Percentiles rank a stretch among this genome's conserved stretches.
These are phyloP conservation scores for Naganishia sp. DNA, from an alignment of 1,284 basidiomycete species.

Conservation along the genomic window DNA sequence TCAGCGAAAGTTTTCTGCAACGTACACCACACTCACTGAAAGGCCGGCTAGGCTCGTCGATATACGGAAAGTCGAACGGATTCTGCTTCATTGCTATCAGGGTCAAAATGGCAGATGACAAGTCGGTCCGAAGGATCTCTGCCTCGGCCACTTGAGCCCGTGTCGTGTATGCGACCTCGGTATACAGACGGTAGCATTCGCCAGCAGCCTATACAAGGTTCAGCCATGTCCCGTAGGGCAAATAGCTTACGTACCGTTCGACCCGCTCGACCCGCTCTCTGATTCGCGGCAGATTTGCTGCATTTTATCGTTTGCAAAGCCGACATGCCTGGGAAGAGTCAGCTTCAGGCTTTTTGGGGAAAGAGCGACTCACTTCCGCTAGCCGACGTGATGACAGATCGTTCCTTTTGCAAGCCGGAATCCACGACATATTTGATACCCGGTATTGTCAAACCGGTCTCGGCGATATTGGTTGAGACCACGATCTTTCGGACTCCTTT, in stretches of 20 bases:
- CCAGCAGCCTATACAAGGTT: conserved; percentile 64
- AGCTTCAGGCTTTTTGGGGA: conserved; percentile 35
- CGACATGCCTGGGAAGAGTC: conserved; percentile 68
- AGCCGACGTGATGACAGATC: conserved; percentile 64
- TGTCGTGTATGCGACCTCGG: conserved; percentile 69
- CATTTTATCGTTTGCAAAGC: conserved; percentile 81
- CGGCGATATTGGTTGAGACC: conserved; percentile 94
- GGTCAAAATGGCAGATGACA: conserved; percentile 79
- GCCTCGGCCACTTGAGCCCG: conserved; percentile 73
- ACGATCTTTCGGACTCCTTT: conserved; percentile 80
- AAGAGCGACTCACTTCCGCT: conserved; percentile 60
- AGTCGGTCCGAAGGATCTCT: conserved; percentile 81
- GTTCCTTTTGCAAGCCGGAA: conserved; percentile 93
- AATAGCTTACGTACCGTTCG: conserved; percentile 65
- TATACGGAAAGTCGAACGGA: conserved; percentile 73
- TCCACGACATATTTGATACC: conserved; percentile 95
- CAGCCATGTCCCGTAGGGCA: conserved; percentile 40
- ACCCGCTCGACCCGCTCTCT: conserved; percentile 83
- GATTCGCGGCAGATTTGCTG: conserved; percentile 82
- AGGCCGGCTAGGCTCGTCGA: conserved; percentile 72
- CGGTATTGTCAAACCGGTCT: conserved; percentile 96
- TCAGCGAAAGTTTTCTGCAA: neutral
- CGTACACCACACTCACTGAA: conserved; percentile 16
- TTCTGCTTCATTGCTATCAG: conserved; percentile 79
- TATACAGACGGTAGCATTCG: conserved; percentile 84